A percentile compares a stretch with the other conserved stretches of the same genome.
These are phyloP conservation scores for Neonectria ditissima DNA, from an alignment of 2,329 filamentous ascomycete genomes.

Conservation along the genomic window DNA sequence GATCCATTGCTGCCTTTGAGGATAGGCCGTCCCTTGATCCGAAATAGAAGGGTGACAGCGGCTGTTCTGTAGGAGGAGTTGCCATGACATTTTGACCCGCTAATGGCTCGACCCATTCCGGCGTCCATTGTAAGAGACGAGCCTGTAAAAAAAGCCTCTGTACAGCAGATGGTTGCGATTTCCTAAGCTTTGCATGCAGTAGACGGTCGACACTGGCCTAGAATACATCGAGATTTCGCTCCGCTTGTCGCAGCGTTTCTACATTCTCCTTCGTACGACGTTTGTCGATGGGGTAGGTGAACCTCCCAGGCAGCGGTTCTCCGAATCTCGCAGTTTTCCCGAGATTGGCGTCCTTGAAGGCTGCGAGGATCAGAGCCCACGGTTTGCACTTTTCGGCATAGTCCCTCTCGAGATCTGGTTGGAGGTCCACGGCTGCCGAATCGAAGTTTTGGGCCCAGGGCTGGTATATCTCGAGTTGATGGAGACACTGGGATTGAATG, in stretches of 20 bases:
- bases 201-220: constrained; percentile 26
- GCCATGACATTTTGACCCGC: background rate
- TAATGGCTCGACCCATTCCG: constrained; percentile 58
- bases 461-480: constrained; percentile 59
- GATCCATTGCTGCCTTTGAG: background rate
- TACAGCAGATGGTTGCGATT: constrained; percentile 39
- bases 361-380: constrained; percentile 30
- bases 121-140: constrained; percentile 59
- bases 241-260: constrained; percentile 57
- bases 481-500: constrained; percentile 57
- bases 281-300: constrained; percentile 58
- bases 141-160: constrained; percentile 47
- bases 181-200: constrained; percentile 26
- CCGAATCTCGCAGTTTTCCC: constrained; percentile 39
- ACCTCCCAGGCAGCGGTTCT: constrained; percentile 53
- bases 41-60: background rate
- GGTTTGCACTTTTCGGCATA: constrained; percentile 30
- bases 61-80: background rate
- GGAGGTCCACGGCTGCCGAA: constrained; percentile 35
- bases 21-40: background rate
- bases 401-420: constrained; percentile 44
- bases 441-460: constrained; percentile 61
- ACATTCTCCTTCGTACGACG: constrained; percentile 59
- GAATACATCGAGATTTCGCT: constrained; percentile 52
- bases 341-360: constrained; percentile 33